Percentiles rank a stretch among this genome's conserved stretches.
phyloP scores from a whole-genome alignment of 495 filamentous ascomycete species.

The Clavariopsis aquatica region DNA sequence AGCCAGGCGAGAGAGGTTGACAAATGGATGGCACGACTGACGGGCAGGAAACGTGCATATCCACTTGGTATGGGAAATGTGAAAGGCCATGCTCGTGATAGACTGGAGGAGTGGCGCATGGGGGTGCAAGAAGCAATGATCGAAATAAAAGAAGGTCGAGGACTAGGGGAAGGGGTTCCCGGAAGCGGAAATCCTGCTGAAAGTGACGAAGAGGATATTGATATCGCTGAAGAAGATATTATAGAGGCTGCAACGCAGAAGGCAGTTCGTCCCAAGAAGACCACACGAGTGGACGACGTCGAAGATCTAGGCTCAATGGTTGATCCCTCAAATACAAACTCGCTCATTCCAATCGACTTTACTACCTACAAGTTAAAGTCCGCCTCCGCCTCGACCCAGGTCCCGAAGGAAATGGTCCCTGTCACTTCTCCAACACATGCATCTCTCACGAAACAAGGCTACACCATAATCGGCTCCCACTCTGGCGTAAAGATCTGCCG shows the following conservation, averaged over 20 bases:
- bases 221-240: slow-evolving; percentile 62
- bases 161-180: slow-evolving; percentile 73
- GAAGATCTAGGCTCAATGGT: slow-evolving; percentile 78
- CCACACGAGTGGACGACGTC: slow-evolving; percentile 65
- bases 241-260: slow-evolving; percentile 51
- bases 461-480: slow-evolving; percentile 91
- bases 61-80: slow-evolving; percentile 87
- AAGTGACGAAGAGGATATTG: slow-evolving; percentile 72
- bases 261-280: slow-evolving; percentile 46
- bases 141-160: slow-evolving; percentile 63
- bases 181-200: slow-evolving; percentile 82
- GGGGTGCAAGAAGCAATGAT: slow-evolving; percentile 72
- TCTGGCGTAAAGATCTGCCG: slow-evolving; percentile 97
- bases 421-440: slow-evolving; percentile 82
- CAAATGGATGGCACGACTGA: slow-evolving; percentile 93
- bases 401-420: slow-evolving; percentile 88
- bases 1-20: slow-evolving; percentile 86
- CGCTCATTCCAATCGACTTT: slow-evolving; percentile 80
- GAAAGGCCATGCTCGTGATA: slow-evolving; percentile 65
- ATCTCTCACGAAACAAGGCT: slow-evolving; percentile 92
- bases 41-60: slow-evolving; percentile 74
- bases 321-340: slow-evolving; percentile 46
- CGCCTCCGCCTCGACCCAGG: slow-evolving; percentile 48
- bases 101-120: slow-evolving; percentile 72
- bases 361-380: slow-evolving; percentile 60